Base-by-base conservation (phyloP, 805 yeast genomes). In the Monosporozyma servazzii region DNA sequence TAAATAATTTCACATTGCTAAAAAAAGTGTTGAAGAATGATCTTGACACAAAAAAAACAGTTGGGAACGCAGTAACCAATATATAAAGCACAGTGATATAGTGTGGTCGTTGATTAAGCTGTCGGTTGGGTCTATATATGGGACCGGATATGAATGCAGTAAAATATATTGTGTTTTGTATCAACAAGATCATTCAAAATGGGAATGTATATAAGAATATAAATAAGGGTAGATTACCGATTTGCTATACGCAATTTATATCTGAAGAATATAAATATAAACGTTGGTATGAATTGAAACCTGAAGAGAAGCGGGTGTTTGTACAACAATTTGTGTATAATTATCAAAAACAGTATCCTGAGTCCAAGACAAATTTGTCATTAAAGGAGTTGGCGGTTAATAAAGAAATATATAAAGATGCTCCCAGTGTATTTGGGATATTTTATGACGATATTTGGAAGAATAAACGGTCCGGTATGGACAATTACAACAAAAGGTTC, bases 371-470 rank as follows among this genome's bases (percentile, higher is more conserved):
- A 7, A 66, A 63, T 51, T 58, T 59, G 0, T 64, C 68, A 10
- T 50, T 66, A 33, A 53, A 54, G n/a, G 61, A 57, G 11, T 48
- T 66, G 33, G 45, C 45, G 33, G 36, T 27, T 27, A 62, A 58
- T 13, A 56, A 59, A 58, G 58, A 58, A 18, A 50, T 53, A 29
- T 58, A 50, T 47, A 49, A 53, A 15, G 69, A 66, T 46, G 59
- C 68, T 2, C 70, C 70, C 0, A 54, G 64, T 33, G 60, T 66
- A 5, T 66, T 66, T 51, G 66, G 67, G 10, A 58, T 66, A 11
- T 65, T 66, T 42, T 66, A 66, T 52, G 60, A 65, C 51, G 70
- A 66, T 46, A 60, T 66, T 10, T 58, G 62, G 57, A 51, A 52
- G n/a, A 45, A 30, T 13, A 33, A 27, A 11, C 10, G 44, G 29